Percentiles rank a stretch among this genome's conserved stretches.
Conservation (phyloP, 2,329 filamentous ascomycete genomes). For the Didymella exigua region DNA sequence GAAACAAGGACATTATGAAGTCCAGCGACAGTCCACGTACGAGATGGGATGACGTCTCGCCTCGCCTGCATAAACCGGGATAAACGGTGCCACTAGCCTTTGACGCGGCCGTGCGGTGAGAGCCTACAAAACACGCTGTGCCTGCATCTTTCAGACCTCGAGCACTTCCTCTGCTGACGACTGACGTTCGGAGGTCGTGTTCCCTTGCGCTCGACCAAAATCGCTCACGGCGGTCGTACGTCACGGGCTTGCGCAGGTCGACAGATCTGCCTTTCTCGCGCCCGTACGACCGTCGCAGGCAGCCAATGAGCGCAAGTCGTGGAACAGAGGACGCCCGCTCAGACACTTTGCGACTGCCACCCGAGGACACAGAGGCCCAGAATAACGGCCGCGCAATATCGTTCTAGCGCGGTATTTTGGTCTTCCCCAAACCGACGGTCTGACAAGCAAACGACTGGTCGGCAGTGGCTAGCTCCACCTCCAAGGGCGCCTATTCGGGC, state of each 20-base stretch:
- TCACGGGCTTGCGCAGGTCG: slow-evolving; percentile 33
- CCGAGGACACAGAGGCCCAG: slow-evolving; percentile 35
- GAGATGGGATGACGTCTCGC: slow-evolving; percentile 29
- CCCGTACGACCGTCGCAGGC: slow-evolving; percentile 30
- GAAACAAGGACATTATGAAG: background rate
- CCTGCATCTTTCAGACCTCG: slow-evolving; percentile 32
- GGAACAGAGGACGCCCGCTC: slow-evolving; percentile 43
- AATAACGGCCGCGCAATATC: slow-evolving; percentile 33
- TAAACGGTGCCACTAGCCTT: slow-evolving; percentile 26
- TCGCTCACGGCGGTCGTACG: slow-evolving; percentile 31
- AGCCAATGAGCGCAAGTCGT: slow-evolving; percentile 45
- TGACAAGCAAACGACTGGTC: slow-evolving; percentile 48
- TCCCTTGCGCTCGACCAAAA: slow-evolving; percentile 48
- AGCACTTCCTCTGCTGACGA: slow-evolving; percentile 46
- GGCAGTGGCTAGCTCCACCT: slow-evolving; percentile 39
- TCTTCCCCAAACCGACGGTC: slow-evolving; percentile 43
- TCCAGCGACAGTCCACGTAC: background rate
- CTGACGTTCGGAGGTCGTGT: slow-evolving; percentile 42
- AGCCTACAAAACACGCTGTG: slow-evolving; percentile 41
- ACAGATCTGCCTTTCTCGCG: slow-evolving; percentile 28
- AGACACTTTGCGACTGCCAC: slow-evolving; percentile 39
- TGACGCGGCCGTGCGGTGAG: slow-evolving; percentile 27
- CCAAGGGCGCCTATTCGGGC: slow-evolving; percentile 48
- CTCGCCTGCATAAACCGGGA: slow-evolving; percentile 40
- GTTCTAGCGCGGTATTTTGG: slow-evolving; percentile 44